Conservation (phyloP, 1,139 yeast species). For the Meyerozyma carpophila region DNA sequence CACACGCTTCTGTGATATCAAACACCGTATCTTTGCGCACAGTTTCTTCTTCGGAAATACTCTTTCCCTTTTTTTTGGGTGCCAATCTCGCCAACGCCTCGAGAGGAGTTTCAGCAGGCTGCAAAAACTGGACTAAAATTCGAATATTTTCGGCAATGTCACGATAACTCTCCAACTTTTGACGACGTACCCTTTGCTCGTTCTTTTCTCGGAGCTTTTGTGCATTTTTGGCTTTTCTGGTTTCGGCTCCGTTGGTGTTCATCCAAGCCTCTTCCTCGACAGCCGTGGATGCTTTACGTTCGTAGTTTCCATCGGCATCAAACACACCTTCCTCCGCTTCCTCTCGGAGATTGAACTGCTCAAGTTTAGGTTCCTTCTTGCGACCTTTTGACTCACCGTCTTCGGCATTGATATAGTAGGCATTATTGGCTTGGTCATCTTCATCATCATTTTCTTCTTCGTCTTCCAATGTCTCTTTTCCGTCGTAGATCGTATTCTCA, state of each 20-base stretch:
- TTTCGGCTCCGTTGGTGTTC: conserved; percentile 40
- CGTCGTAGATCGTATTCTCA: conserved; percentile 7
- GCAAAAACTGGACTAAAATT: conserved; percentile 36
- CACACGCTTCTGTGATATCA: conserved; percentile 47
- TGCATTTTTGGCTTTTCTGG: conserved; percentile 41
- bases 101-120: conserved; percentile 60
- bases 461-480: background rate
- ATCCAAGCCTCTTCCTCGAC: conserved; percentile 26
- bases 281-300: conserved; percentile 33
- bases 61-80: conserved; percentile 19
- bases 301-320: conserved; percentile 58
- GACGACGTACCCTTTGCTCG: conserved; percentile 6
- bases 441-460: conserved; percentile 6
- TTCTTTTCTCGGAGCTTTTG: conserved; percentile 22
- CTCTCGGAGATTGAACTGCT: conserved; percentile 54
- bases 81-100: conserved; percentile 52
- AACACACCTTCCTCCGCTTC: conserved; percentile 59
- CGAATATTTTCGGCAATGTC: conserved; percentile 23
- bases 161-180: conserved; percentile 5
- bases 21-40: conserved; percentile 24
- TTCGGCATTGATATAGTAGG: conserved; percentile 2
- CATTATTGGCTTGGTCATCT: conserved; percentile 2
- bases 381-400: background rate
- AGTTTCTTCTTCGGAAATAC: conserved; percentile 12
- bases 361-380: conserved; percentile 19